Conservation (phyloP, 2,329 filamentous ascomycete genomes). For the Ascochyta rabiei region DNA sequence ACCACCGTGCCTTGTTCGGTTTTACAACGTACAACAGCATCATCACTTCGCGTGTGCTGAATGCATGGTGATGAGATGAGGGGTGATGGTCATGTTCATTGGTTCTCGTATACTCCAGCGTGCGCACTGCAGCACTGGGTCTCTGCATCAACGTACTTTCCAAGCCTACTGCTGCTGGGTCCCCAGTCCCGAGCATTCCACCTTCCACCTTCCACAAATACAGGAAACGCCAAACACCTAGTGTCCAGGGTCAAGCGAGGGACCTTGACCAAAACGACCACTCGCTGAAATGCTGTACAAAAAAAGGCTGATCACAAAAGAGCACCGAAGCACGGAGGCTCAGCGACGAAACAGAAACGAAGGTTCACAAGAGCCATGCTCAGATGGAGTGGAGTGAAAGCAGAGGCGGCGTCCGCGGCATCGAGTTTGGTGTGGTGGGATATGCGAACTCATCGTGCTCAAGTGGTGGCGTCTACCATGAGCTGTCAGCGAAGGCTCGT, state of each 20-base stretch:
- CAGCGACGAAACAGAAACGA: constrained; percentile 16
- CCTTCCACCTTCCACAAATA: background rate
- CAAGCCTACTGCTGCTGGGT: constrained; percentile 22
- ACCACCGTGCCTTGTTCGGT: background rate
- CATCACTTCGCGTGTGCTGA: background rate
- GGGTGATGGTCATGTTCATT: constrained; percentile 27
- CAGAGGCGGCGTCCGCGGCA: constrained; percentile 70
- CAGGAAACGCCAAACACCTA: constrained; percentile 35
- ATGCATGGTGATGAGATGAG: background rate
- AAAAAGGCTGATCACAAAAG: constrained; percentile 32
- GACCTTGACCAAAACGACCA: constrained; percentile 37
- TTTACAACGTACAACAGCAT: too few species aligned
- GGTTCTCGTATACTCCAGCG: constrained; percentile 30
- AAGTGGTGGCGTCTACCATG: constrained; percentile 73
- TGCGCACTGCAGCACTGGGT: constrained; percentile 38
- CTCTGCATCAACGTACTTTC: constrained; percentile 16
- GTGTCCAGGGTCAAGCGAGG: constrained; percentile 40
- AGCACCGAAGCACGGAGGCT: constrained; percentile 27
- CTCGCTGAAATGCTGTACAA: constrained; percentile 49
- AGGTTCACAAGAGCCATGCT: constrained; percentile 2
- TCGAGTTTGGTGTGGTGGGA: constrained; percentile 74
- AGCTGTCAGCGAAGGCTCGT: constrained; percentile 46
- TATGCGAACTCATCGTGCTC: constrained; percentile 63
- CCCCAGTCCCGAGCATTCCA: constrained; percentile 1
- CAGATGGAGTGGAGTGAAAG: constrained; percentile 37